These are phyloP conservation scores for Rutstroemia sp. DNA, from an alignment of 2,329 filamentous ascomycete genomes.

Conservation along the genomic window DNA sequence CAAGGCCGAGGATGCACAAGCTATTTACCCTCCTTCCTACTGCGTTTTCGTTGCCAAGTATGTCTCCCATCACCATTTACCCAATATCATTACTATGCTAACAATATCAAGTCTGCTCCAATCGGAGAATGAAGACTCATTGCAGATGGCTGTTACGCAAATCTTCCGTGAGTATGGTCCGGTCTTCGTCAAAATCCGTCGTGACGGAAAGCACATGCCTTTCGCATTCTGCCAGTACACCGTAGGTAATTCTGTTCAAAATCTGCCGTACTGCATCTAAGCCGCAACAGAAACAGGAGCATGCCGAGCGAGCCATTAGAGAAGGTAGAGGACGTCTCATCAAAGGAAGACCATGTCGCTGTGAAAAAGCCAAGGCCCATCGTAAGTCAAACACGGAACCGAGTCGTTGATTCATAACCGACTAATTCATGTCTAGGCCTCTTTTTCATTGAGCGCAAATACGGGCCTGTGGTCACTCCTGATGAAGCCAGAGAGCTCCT, in stretches of 20 bases:
- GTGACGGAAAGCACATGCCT: slow-evolving; percentile 52
- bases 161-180: slow-evolving; percentile 47
- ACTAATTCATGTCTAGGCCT: slow-evolving; percentile 33
- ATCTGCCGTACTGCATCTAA: background rate
- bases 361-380: slow-evolving; percentile 52
- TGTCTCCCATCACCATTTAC: slow-evolving; percentile 25
- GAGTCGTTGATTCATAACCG: background rate
- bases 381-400: slow-evolving; percentile 34
- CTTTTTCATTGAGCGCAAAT: slow-evolving; percentile 39
- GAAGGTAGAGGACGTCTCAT: slow-evolving; percentile 42
- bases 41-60: slow-evolving; percentile 63
- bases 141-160: slow-evolving; percentile 45
- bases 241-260: slow-evolving; percentile 33
- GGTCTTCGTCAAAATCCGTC: slow-evolving; percentile 56
- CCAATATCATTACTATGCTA: background rate
- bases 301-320: slow-evolving; percentile 42
- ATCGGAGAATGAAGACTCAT: slow-evolving; percentile 39
- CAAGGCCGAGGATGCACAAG: slow-evolving; percentile 24
- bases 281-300: slow-evolving; percentile 35
- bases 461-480: slow-evolving; percentile 32
- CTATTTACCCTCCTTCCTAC: slow-evolving; percentile 38
- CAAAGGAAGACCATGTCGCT: slow-evolving; percentile 49
- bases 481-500: slow-evolving; percentile 40
- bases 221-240: slow-evolving; percentile 59
- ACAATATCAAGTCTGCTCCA: slow-evolving; percentile 41